phyloP scores from a whole-genome alignment of 225 moss, liverwort and hornwort genomes.

The Asterella californica region DNA sequence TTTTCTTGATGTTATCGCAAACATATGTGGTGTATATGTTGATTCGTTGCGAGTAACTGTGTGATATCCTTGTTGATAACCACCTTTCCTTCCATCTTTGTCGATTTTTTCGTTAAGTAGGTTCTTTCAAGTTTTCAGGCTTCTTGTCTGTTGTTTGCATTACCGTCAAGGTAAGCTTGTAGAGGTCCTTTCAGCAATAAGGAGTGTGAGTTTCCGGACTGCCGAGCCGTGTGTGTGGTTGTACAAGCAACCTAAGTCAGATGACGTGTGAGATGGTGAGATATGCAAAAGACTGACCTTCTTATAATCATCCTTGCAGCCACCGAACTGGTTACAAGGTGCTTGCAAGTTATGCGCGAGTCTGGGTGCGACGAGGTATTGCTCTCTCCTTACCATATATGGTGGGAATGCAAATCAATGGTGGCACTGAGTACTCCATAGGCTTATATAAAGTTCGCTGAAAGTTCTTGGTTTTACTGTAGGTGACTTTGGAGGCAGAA shows the following conservation, averaged over 20 bases:
- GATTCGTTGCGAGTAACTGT: background rate
- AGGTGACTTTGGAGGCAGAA: slow-evolving; percentile 99
- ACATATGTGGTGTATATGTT: background rate
- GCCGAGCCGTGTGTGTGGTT: background rate
- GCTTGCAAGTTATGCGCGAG: slow-evolving; percentile 97
- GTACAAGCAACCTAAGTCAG: background rate
- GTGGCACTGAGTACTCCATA: background rate
- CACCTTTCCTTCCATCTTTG: background rate
- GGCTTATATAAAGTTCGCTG: background rate
- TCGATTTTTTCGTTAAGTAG: background rate
- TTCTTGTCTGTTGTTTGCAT: background rate
- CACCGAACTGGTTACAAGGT: slow-evolving; percentile 94
- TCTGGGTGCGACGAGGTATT: slow-evolving; percentile 93
- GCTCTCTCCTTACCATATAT: background rate
- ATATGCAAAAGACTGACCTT: background rate
- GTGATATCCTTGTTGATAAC: background rate
- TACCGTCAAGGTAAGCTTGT: background rate
- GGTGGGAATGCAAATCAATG: background rate
- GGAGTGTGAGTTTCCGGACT: background rate
- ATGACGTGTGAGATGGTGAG: background rate
- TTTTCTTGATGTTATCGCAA: background rate
- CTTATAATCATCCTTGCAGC: slow-evolving; percentile 46
- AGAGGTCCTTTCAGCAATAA: background rate
- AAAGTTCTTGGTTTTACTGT: slow-evolving; percentile 19
- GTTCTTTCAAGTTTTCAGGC: background rate